Percentiles rank a stretch among this genome's conserved stretches.
Evolutionary conservation across 331 rosid genomes (phyloP).

Genomic region (Arachis monticola): DNA sequence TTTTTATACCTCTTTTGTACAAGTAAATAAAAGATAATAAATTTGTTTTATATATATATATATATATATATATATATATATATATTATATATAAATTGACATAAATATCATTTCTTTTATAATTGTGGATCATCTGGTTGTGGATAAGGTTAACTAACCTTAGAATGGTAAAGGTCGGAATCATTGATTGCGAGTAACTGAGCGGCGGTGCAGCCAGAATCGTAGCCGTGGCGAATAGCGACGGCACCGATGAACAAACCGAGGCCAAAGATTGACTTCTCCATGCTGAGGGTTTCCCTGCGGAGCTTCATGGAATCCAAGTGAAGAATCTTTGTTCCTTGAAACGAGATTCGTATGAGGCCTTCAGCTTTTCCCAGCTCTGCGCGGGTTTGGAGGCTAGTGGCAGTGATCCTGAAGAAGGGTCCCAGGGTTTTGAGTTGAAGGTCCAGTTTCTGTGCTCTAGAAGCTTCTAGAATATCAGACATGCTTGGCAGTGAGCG

Average conservation of each 20-base stretch:
- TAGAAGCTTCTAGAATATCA: constrained; percentile 70
- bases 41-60: too few species aligned
- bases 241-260: constrained; percentile 91
- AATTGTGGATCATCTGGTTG: not conserved
- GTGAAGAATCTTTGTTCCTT: constrained; percentile 68
- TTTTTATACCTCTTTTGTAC: too few species aligned
- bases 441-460: constrained; percentile 67
- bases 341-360: constrained; percentile 62
- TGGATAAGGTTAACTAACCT: constrained; percentile 54
- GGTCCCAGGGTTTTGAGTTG: constrained; percentile 83
- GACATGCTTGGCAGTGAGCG: constrained; percentile 61
- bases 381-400: constrained; percentile 48
- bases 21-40: too few species aligned
- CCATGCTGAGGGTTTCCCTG: constrained; percentile 80
- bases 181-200: constrained; percentile 86
- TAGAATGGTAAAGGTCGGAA: constrained; percentile 76
- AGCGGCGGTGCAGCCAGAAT: constrained; percentile 69
- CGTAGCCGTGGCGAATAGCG: constrained; percentile 79
- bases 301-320: constrained; percentile 75
- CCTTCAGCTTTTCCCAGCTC: constrained; percentile 92
- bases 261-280: constrained; percentile 87
- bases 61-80: too few species aligned
- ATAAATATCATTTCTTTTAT: too few species aligned
- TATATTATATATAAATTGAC: too few species aligned
- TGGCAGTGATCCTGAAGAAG: constrained; percentile 87